These are phyloP conservation scores for Bertia moriformis DNA, from an alignment of 2,329 filamentous ascomycete species.

Conservation along the genomic window DNA sequence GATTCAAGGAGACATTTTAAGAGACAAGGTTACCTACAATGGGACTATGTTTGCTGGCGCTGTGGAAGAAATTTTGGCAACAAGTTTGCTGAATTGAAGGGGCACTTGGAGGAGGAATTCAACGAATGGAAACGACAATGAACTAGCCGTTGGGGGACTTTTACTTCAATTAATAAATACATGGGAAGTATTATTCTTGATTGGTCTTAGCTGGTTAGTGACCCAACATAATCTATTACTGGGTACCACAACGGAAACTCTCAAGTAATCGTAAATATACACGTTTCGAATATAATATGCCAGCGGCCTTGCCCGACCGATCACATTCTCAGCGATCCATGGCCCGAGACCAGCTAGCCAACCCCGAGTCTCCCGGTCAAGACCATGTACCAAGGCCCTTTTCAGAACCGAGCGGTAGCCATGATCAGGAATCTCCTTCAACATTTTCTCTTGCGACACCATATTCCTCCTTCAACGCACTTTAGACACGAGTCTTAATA, in stretches of 20 bases:
- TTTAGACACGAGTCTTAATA: background rate
- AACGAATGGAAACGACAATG: constrained; percentile 36
- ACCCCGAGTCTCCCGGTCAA: background rate
- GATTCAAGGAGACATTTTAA: constrained; percentile 30
- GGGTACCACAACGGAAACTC: no score
- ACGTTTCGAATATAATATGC: background rate
- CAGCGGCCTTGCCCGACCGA: background rate
- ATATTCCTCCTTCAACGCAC: no score
- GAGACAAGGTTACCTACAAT: constrained; percentile 28
- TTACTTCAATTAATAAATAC: no score
- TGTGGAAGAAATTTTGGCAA: constrained; percentile 41
- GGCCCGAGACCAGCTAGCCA: background rate
- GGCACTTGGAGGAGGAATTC: constrained; percentile 41
- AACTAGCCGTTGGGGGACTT: no score
- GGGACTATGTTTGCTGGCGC: constrained; percentile 44
- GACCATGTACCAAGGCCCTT: background rate
- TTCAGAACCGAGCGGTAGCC: no score
- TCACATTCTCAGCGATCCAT: background rate
- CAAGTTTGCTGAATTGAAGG: constrained; percentile 36
- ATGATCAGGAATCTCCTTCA: no score
- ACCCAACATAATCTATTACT: background rate
- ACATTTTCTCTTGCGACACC: no score
- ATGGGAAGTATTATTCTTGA: no score
- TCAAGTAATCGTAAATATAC: background rate
- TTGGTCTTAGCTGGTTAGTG: no score